Evolutionary conservation across 805 yeast genomes (phyloP).

Genomic region (Cephaloascus albidus): DNA sequence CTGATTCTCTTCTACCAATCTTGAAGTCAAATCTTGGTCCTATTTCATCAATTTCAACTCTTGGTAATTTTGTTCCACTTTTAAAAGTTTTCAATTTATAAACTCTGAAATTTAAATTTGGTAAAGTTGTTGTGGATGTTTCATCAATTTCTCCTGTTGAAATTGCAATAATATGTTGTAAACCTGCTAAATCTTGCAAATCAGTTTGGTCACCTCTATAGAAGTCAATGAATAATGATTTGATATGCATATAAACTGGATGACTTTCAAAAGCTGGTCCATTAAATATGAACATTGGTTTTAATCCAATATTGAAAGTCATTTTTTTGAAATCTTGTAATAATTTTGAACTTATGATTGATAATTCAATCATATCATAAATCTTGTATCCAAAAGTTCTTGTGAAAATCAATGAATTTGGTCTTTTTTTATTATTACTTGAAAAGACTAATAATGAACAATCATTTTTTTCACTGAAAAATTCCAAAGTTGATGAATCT

Average conservation of each 20-base stretch:
- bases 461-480: slow-evolving; percentile 93
- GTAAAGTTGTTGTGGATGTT: slow-evolving; percentile 51
- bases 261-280: slow-evolving; percentile 88
- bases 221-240: slow-evolving; percentile 84
- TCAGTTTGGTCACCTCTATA: slow-evolving; percentile 78
- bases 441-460: slow-evolving; percentile 74
- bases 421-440: slow-evolving; percentile 82
- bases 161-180: slow-evolving; percentile 82
- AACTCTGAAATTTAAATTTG: slow-evolving; percentile 82
- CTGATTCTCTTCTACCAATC: slow-evolving; percentile 75
- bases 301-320: slow-evolving; percentile 82
- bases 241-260: slow-evolving; percentile 76
- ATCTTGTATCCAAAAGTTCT: slow-evolving; percentile 87
- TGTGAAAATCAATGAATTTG: slow-evolving; percentile 78
- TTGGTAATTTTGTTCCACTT: slow-evolving; percentile 82
- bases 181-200: slow-evolving; percentile 87
- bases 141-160: slow-evolving; percentile 72
- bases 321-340: slow-evolving; percentile 70
- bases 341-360: slow-evolving; percentile 62
- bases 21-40: slow-evolving; percentile 95
- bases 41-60: slow-evolving; percentile 89
- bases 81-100: slow-evolving; percentile 74
- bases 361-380: slow-evolving; percentile 90
- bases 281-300: slow-evolving; percentile 90
- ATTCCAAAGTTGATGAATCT: slow-evolving; percentile 76